phyloP scores from a whole-genome alignment of 805 yeast species.

The Sugiyamaella valdiviana region DNA sequence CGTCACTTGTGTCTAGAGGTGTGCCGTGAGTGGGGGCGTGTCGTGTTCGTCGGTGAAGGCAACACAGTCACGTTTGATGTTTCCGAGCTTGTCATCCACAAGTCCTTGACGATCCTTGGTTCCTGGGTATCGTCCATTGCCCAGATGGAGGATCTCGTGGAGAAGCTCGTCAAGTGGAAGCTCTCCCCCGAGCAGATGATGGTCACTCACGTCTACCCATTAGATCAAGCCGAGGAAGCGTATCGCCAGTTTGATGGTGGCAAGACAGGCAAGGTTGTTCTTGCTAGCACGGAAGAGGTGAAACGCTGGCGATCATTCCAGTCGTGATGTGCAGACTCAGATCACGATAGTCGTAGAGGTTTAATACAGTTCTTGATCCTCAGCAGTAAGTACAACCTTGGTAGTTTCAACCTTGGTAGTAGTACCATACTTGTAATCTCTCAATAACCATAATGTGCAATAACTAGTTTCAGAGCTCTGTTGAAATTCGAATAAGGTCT shows the following conservation, averaged over 20 bases:
- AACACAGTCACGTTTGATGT: slow-evolving; percentile 12
- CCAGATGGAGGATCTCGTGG: slow-evolving; percentile 16
- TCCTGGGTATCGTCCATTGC: slow-evolving; percentile 14
- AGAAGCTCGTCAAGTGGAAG: slow-evolving; percentile 15
- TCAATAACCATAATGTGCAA: not conserved
- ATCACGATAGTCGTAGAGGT: too few relatives aligned
- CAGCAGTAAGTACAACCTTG: too few relatives aligned
- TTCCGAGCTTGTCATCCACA: slow-evolving; percentile 14
- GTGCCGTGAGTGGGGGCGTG: slow-evolving; percentile 15
- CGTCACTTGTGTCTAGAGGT: slow-evolving; percentile 11
- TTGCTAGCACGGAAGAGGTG: slow-evolving; percentile 3
- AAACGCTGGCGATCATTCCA: too few relatives aligned
- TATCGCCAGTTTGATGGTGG: slow-evolving; percentile 12
- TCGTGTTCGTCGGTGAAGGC: slow-evolving; percentile 16
- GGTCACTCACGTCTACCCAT: slow-evolving; percentile 12
- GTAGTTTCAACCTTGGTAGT: too few relatives aligned
- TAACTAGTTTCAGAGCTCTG: too few relatives aligned
- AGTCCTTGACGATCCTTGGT: slow-evolving; percentile 12
- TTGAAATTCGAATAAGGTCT: slow-evolving; percentile 2
- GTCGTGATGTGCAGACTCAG: too few relatives aligned
- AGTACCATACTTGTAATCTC: too few relatives aligned
- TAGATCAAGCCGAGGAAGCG: slow-evolving; percentile 11
- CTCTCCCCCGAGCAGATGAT: slow-evolving; percentile 11
- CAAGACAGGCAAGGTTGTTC: slow-evolving; percentile 13
- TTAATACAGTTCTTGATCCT: too few relatives aligned